These are phyloP conservation scores for Diaporthe sp. DNA, from an alignment of 2,329 filamentous ascomycete species.

Conservation along the genomic window DNA sequence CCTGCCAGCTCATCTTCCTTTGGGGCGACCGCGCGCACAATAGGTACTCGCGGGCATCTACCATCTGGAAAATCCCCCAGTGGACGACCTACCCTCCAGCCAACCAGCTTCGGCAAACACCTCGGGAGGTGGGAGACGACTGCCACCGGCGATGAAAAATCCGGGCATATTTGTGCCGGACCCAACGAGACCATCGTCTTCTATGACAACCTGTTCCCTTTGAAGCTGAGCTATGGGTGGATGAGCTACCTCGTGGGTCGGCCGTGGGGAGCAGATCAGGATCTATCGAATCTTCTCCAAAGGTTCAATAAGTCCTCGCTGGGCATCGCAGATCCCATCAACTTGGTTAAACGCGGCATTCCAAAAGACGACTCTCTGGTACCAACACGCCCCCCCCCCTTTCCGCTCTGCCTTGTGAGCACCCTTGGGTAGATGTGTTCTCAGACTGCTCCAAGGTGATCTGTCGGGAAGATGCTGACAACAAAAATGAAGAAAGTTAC, in stretches of 20 bases:
- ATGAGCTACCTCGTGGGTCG: conserved; percentile 54
- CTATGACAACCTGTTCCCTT: conserved; percentile 91
- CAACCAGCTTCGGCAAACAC: neutral
- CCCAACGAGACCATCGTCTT: conserved; percentile 88
- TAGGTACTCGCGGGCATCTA: neutral
- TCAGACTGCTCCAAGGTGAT: neutral
- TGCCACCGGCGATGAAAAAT: conserved; percentile 72
- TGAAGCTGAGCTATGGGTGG: conserved; percentile 68
- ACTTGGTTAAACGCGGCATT: conserved; percentile 72
- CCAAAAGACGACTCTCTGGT: conserved; percentile 64
- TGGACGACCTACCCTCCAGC: neutral
- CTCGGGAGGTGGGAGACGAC: conserved; percentile 57
- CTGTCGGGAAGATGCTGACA: neutral
- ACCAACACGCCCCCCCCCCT: too few species aligned
- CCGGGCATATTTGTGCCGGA: conserved; percentile 84
- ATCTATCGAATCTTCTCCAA: conserved; percentile 65
- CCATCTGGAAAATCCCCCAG: neutral
- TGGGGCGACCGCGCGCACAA: neutral
- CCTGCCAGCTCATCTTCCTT: conserved; percentile 31
- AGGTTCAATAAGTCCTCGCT: conserved; percentile 66
- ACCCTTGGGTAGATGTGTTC: neutral
- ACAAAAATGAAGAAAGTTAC: conserved; percentile 68
- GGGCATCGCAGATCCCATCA: conserved; percentile 66
- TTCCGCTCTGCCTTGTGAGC: neutral
- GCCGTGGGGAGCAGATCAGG: conserved; percentile 63